phyloP scores from a whole-genome alignment of 2,329 filamentous ascomycete species.

The Annulohypoxylon truncatum region DNA sequence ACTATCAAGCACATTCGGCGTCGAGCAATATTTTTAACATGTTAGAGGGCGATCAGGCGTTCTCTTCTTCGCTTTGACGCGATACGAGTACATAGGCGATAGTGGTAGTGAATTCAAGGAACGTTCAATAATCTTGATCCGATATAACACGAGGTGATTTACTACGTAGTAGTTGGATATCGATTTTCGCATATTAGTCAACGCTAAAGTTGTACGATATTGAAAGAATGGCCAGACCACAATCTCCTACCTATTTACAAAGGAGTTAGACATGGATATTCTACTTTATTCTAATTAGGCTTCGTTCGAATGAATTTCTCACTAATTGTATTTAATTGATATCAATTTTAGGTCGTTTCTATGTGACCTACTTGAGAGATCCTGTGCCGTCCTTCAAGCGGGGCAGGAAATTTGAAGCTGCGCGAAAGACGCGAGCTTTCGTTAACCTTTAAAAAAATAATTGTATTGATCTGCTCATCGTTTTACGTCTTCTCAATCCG shows the following conservation, averaged over 20 bases:
- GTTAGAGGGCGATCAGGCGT: constrained; percentile 26
- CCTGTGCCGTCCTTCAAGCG: too few species aligned
- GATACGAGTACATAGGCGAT: constrained; percentile 33
- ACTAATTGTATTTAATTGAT: too few species aligned
- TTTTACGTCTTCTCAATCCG: constrained; percentile 4
- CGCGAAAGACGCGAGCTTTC: not conserved
- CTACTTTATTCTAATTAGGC: too few species aligned
- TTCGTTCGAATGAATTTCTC: too few species aligned
- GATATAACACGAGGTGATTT: not conserved
- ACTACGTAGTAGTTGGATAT: not conserved
- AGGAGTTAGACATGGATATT: too few species aligned
- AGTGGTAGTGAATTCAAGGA: constrained; percentile 32
- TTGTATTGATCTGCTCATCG: not conserved
- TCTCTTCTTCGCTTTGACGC: constrained; percentile 17
- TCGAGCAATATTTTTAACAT: constrained; percentile 24
- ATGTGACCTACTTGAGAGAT: too few species aligned
- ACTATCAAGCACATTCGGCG: constrained; percentile 30
- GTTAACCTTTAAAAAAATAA: too few species aligned
- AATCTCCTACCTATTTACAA: too few species aligned
- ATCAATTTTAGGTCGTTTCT: too few species aligned
- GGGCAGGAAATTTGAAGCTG: not conserved
- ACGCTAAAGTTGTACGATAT: not conserved
- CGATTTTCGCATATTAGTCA: not conserved
- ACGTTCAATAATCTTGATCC: constrained; percentile 8
- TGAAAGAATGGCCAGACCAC: too few species aligned